Evolutionary conservation across 768 basidiomycete species (phyloP), one percentile per base, ranked within the genome.

Genomic region (Pleurotus djamor): DNA sequence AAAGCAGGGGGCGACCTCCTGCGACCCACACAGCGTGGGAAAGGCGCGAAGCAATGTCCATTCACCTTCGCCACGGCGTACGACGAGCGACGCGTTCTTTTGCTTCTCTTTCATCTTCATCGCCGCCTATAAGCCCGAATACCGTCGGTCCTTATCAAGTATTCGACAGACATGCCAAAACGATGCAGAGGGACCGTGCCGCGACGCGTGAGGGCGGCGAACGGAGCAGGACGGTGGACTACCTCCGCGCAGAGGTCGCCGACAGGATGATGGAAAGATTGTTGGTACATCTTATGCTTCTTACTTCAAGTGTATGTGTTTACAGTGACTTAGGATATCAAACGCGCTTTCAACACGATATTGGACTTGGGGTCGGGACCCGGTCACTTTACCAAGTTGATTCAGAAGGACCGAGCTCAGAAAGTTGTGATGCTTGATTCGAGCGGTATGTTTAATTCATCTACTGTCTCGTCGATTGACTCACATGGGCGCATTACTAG

Each of bases 281-380:
- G 62, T 72, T 92, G 78, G 96, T 94, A 68, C 62, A 76, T 59
- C 45, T 63, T 45, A 55, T 43, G 38, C 44, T 52, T 44, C 47
- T 34, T 21, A 13, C 17, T 54, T 51, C 58, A 34, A 59, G 47
- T 56, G 61, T 41, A 21, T 43, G 43, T 49, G 52, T 28, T 51
- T 44, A 45, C 45, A 47, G 7, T 64, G 49, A 48, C 48, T 4
- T 67, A 98, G 96, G 96, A 99, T 71, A 91, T 99, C 64, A 95
- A 92, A 73, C 83, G 88, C 47, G 88, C 84, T 36, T 97, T 96
- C 66, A 75, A 79, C 50, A 79, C 85, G 2, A 78, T 99, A 17
- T 74, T 98, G 14, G 97, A 99, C 74, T 75, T 98, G 32, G 93
- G 94, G 1, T 87, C 94, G 33, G 95, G 96, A 9, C 80, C 97